phyloP scores from a whole-genome alignment of 768 basidiomycete genomes.

The Cystobasidium onofrii region DNA sequence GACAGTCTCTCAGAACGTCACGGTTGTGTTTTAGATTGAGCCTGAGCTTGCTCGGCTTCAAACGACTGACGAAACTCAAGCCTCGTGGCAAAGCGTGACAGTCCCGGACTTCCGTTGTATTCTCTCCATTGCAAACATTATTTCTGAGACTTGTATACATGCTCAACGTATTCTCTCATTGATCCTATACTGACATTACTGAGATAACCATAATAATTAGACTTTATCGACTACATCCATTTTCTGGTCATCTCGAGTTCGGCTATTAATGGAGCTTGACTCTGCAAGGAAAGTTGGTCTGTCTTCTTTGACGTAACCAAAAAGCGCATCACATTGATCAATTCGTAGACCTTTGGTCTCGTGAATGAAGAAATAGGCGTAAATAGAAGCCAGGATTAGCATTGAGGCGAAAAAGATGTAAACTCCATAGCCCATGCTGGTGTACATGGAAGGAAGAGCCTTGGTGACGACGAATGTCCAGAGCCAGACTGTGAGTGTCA shows the following conservation, averaged over 20 bases:
- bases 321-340: slow-evolving; percentile 51
- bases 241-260: background rate
- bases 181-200: no score
- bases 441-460: background rate
- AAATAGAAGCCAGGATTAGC: slow-evolving; percentile 35
- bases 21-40: no score
- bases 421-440: background rate
- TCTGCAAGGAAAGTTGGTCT: background rate
- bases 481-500: background rate
- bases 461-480: slow-evolving; percentile 14
- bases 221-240: background rate
- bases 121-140: no score
- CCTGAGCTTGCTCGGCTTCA: no score
- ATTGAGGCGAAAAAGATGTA: background rate
- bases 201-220: background rate
- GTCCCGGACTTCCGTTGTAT: no score
- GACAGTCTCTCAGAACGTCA: no score
- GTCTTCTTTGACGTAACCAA: slow-evolving; percentile 35
- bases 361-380: slow-evolving; percentile 51
- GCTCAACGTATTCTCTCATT: no score
- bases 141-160: no score
- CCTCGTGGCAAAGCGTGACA: no score
- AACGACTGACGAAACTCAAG: no score
- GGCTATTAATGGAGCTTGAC: background rate
- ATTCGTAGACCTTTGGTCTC: slow-evolving; percentile 49